Evolutionary conservation across 78 protist genomes (phyloP).

Genomic region (Speleostelium caveatum): DNA sequence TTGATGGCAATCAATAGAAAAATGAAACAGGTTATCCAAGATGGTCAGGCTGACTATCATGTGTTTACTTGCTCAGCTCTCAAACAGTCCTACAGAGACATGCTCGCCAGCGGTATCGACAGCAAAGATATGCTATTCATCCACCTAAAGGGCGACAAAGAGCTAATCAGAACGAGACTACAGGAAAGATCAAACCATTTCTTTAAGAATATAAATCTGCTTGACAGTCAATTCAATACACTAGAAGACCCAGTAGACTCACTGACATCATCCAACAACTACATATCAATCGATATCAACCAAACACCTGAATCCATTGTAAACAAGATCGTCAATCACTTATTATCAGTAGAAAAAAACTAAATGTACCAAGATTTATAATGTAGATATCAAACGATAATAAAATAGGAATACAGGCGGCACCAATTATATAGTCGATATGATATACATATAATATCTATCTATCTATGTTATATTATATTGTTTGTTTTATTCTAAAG

Average conservation of each 20-base stretch:
- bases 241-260: conserved; percentile 27
- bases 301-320: neutral
- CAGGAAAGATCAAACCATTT: conserved; percentile 26
- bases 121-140: neutral
- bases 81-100: conserved; percentile 33
- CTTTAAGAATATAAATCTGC: conserved; percentile 18
- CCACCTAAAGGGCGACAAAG: conserved; percentile 18
- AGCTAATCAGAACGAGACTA: neutral
- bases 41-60: neutral
- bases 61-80: conserved; percentile 60
- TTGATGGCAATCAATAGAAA: conserved; percentile 21
- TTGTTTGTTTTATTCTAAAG: too few relatives aligned
- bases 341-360: too few relatives aligned
- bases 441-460: too few relatives aligned
- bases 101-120: neutral
- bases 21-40: conserved; percentile 12
- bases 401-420: too few relatives aligned
- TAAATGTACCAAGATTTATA: too few relatives aligned
- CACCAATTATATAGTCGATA: too few relatives aligned
- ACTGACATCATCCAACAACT: neutral
- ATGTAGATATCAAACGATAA: too few relatives aligned
- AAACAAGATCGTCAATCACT: conserved; percentile 5
- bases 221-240: conserved; percentile 32
- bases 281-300: conserved; percentile 9
- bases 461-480: too few relatives aligned